Conservation (phyloP, 1,284 basidiomycete species). For the Ceratobasidium sp. region DNA sequence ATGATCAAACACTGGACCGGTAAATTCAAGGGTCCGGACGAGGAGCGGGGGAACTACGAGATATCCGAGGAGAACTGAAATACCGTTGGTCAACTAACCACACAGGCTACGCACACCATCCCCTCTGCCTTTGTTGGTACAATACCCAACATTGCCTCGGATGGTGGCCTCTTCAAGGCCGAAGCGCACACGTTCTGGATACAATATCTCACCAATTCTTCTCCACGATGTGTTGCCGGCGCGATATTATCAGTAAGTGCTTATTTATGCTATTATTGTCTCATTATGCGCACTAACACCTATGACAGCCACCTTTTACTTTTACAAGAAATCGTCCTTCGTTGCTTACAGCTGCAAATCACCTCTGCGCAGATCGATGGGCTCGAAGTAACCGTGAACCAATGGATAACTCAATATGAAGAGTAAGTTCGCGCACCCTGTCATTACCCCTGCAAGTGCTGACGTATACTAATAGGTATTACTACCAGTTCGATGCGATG, state of each 20-base stretch:
- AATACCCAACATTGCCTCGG: conserved; percentile 37
- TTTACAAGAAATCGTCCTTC: conserved; percentile 27
- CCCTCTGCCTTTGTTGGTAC: conserved; percentile 8
- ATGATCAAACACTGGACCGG: conserved; percentile 10
- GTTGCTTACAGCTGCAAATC: conserved; percentile 29
- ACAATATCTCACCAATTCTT: conserved; percentile 41
- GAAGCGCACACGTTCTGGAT: conserved; percentile 43
- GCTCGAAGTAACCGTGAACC: conserved; percentile 3
- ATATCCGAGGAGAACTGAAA: neutral
- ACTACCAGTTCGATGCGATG: conserved; percentile 15
- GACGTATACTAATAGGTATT: neutral
- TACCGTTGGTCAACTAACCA: neutral
- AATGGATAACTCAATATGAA: conserved; percentile 45
- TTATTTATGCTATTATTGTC: conserved; percentile 7
- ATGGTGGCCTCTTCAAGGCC: conserved; percentile 44
- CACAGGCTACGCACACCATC: no score
- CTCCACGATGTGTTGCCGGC: conserved; percentile 15
- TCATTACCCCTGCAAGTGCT: neutral
- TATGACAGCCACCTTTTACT: conserved; percentile 34
- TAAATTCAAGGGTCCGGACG: conserved; percentile 25
- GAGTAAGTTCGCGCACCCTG: conserved; percentile 4
- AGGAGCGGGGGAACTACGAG: neutral
- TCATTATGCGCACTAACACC: neutral
- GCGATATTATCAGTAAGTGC: conserved; percentile 55
- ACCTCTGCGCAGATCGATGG: neutral